Base-by-base conservation (phyloP, 495 filamentous ascomycete species). In the Aspergillus olivimuriae region DNA sequence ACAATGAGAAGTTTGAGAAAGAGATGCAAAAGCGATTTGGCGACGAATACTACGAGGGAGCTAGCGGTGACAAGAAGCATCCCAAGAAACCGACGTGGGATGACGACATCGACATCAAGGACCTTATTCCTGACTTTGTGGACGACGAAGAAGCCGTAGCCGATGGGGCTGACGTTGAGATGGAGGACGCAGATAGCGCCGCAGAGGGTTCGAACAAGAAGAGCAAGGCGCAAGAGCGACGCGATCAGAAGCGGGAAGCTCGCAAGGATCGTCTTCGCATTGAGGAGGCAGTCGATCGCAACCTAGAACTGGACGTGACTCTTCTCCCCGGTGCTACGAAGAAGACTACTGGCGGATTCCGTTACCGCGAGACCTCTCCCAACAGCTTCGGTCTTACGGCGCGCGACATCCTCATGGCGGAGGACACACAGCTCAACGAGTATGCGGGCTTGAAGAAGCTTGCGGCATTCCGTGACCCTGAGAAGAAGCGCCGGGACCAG, bases 391-490 rank as follows among this genome's bases (percentile, higher is more conserved):
- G 92, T 36, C 74, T 98, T 39, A 91, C 85, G 2, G 75, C 91
- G 2, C 77, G 81, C 35, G 92, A 98, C 62, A 96, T 98, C 47
- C 76, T 98, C 9, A 84, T 95, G 67, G 92, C 92, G 7, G 80
- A 80, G 20, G 92, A 98, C 63, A 69, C 77, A 5, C 84, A 87
- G 43, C 78, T 98, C 41, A 97, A 98, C 65, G 71, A 86, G 51
- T 96, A 84, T 51, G 91, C 83, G 11, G 92, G 92, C 8, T 69
- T 98, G 52, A 98, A 97, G 76, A 95, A 95, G 65, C 75, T 95
- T 46, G 91, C 91, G 9, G 66, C 86, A 17, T 98, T 92, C 70
- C 75, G 92, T 40, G 89, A 95, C 57, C 63, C 69, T 1, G 87
- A 88, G 54, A 90, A 90, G 76, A 96, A 97, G 72, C 69, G 68